Evolutionary conservation across 106 monocot genomes (phyloP), one percentile per base, ranked within the genome.

Genomic region (Allium cepa): DNA sequence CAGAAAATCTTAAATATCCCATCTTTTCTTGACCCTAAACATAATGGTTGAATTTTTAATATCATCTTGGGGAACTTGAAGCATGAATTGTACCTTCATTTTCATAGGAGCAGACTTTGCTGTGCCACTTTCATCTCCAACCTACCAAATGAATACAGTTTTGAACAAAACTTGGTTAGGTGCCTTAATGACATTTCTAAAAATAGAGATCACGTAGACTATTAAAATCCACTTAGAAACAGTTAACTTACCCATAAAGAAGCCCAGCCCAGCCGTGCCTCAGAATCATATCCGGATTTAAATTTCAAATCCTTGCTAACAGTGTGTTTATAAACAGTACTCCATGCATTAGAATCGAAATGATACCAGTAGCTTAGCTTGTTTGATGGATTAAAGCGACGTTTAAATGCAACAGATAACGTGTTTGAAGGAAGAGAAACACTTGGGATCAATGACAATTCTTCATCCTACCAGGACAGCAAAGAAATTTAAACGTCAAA

Each of bases 271-370:
- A 92, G 79, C 51, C 84, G 87, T 36, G 79, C 78, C 8, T 68
- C 80, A 15, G 97, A 93, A 87, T 99, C 97, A 81, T 99, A 99
- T 75, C 97, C 97, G 66, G 83, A 84, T 75, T 99, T 99, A n/a
- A 93, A 69, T 67, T 99, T 99, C 51, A 92, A 72, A 60, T 92
- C 86, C 58, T 81, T 87, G 56, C 77, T 74, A 67, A 87, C 52
- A 11, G 68, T 81, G 17, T 64, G 88, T 74, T 99, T 99, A 73
- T 92, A 99, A 66, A 99, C 92, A 11, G 90, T 74, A 66, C 73
- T 92, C 87, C 92, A 99, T 12, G 79, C 79, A 64, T 72, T 85
- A 13, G 89, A 76, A 57, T 85, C 78, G 51, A 99, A 90, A 58
- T 90, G 71, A 53, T 90, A 93, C 68, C 77, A 83, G 47, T 90